Conservation (phyloP, 176 grass and related monocot genomes). For the Rhynchospora breviuscula region DNA sequence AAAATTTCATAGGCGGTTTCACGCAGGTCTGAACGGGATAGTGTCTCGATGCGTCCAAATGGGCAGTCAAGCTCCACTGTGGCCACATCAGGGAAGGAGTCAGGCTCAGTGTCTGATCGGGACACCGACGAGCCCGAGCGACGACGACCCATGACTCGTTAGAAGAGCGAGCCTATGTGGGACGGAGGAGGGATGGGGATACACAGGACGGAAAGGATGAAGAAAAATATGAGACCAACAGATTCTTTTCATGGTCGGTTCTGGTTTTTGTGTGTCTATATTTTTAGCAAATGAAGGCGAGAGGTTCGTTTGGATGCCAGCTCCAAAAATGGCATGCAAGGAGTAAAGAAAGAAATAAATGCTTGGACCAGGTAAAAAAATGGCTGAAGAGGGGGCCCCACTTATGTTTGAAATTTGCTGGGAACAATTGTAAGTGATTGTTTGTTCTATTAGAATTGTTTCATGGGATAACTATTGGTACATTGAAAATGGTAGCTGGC, state of each 20-base stretch:
- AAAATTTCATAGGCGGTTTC: slow-evolving; percentile 89
- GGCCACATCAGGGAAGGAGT: slow-evolving; percentile 24
- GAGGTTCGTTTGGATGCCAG: slow-evolving; percentile 22
- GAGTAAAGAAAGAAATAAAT: background rate
- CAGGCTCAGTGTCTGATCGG: slow-evolving; percentile 32
- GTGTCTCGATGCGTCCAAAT: slow-evolving; percentile 47
- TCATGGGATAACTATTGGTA: background rate
- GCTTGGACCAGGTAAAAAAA: background rate
- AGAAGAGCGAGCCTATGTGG: slow-evolving; percentile 2
- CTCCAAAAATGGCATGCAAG: slow-evolving; percentile 2
- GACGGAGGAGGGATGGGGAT: slow-evolving; percentile 10
- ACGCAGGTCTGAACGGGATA: slow-evolving; percentile 46
- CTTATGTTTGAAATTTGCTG: background rate
- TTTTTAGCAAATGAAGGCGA: slow-evolving; percentile 22
- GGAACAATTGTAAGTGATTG: background rate
- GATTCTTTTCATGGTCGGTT: background rate
- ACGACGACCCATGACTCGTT: slow-evolving; percentile 20
- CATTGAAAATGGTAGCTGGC: background rate
- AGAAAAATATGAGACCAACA: slow-evolving; percentile 19
- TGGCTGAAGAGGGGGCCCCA: background rate
- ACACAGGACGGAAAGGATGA: background rate
- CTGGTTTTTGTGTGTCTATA: slow-evolving; percentile 19
- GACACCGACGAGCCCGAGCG: slow-evolving; percentile 49
- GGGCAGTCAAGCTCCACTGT: slow-evolving; percentile 45
- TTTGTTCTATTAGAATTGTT: background rate